These are phyloP conservation scores for Melocanna baccifera DNA, from an alignment of 176 grass and related monocot genomes.

Conservation along the genomic window DNA sequence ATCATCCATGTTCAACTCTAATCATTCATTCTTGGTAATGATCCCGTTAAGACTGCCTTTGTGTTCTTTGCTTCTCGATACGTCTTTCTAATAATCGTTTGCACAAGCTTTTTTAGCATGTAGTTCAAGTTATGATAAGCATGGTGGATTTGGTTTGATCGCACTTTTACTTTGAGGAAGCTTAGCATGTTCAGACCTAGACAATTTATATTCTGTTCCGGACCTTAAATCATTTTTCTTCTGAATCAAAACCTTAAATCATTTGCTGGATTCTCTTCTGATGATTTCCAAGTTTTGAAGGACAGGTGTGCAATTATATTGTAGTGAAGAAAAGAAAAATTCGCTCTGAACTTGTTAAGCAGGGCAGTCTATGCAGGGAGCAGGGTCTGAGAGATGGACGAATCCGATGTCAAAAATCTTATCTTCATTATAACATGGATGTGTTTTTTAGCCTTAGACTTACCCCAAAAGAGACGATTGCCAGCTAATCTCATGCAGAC, in stretches of 20 bases:
- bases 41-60: constrained; percentile 49
- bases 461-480: constrained; percentile 60
- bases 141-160: constrained; percentile 29
- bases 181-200: constrained; percentile 25
- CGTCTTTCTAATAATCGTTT: constrained; percentile 38
- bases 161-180: constrained; percentile 40
- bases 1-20: constrained; percentile 55
- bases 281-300: constrained; percentile 21
- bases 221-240: constrained; percentile 6
- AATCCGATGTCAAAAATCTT: constrained; percentile 39
- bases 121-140: constrained; percentile 52
- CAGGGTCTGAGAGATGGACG: constrained; percentile 35
- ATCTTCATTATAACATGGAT: constrained; percentile 48
- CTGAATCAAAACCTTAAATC: neutral
- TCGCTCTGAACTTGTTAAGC: constrained; percentile 20
- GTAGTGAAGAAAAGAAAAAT: constrained; percentile 8
- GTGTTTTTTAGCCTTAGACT: constrained; percentile 49
- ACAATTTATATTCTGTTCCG: neutral
- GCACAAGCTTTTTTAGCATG: constrained; percentile 49
- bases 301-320: neutral
- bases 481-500: constrained; percentile 56
- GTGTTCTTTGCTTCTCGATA: constrained; percentile 39
- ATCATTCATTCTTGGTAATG: constrained; percentile 59
- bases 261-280: neutral
- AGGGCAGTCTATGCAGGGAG: constrained; percentile 31